These are phyloP conservation scores for Apostasia ramifera DNA, from an alignment of 106 monocot genomes.

Conservation along the genomic window DNA sequence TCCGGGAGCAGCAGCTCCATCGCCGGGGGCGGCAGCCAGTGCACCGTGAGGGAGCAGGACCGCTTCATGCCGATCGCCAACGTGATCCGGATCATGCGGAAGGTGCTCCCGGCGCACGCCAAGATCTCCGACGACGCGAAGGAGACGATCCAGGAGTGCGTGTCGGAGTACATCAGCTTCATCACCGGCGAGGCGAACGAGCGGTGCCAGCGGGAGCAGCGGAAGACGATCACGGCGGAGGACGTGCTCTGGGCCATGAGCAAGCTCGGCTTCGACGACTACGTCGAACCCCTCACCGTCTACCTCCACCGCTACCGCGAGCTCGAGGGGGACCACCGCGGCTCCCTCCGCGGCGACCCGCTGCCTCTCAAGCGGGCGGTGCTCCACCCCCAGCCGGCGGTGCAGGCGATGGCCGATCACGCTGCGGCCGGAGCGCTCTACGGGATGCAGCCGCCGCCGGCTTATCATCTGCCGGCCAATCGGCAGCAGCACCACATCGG, in stretches of 20 bases:
- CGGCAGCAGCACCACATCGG: not conserved
- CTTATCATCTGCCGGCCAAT: not conserved
- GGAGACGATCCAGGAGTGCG: slow-evolving; percentile 70
- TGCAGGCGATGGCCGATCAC: not conserved
- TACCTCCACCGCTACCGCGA: slow-evolving; percentile 44
- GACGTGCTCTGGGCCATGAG: slow-evolving; percentile 69
- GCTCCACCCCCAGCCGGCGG: not conserved
- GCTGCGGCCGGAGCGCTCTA: not conserved
- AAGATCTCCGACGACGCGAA: slow-evolving; percentile 77
- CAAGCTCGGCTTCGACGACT: slow-evolving; percentile 59
- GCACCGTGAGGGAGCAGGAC: slow-evolving; percentile 46
- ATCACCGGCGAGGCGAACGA: slow-evolving; percentile 68
- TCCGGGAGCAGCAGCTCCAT: too few relatives aligned
- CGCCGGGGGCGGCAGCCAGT: not conserved
- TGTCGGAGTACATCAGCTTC: slow-evolving; percentile 72
- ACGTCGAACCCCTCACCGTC: slow-evolving; percentile 47
- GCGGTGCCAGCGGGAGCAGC: slow-evolving; percentile 59
- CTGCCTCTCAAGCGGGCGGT: not conserved
- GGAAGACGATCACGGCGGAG: slow-evolving; percentile 64
- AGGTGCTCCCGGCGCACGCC: slow-evolving; percentile 51
- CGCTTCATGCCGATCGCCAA: slow-evolving; percentile 67
- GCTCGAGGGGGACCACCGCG: slow-evolving; percentile 49
- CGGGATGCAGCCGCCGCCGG: not conserved
- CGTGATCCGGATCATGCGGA: slow-evolving; percentile 63
- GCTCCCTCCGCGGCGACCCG: slow-evolving; percentile 17